A percentile compares a stretch with the other conserved stretches of the same genome.
Evolutionary conservation across 495 filamentous ascomycete genomes (phyloP).

Genomic region (Trichoderma reesei): DNA sequence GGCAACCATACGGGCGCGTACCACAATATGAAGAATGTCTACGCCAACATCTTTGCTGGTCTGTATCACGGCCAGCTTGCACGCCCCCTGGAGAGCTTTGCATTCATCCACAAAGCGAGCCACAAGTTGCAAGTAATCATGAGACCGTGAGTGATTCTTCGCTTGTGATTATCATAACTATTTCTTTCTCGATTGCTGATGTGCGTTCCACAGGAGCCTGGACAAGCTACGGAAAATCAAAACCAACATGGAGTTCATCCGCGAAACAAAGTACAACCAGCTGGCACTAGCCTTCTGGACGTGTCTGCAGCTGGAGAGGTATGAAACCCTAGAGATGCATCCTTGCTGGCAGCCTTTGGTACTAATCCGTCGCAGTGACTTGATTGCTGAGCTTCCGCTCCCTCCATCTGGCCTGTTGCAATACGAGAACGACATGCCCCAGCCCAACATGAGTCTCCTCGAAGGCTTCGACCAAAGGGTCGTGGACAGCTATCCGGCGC

Average conservation of each 20-base stretch:
- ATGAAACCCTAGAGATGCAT: constrained; percentile 11
- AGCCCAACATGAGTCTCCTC: constrained; percentile 45
- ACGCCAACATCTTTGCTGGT: constrained; percentile 77
- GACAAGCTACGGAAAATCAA: constrained; percentile 32
- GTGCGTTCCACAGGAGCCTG: constrained; percentile 34
- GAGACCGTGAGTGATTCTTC: constrained; percentile 67
- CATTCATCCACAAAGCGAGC: constrained; percentile 74
- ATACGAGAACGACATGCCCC: constrained; percentile 56
- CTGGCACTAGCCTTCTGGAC: constrained; percentile 85
- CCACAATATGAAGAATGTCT: constrained; percentile 69
- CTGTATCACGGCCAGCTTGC: constrained; percentile 83
- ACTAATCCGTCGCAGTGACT: constrained; percentile 51
- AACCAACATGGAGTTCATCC: constrained; percentile 21
- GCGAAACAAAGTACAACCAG: constrained; percentile 40
- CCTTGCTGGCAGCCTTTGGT: background rate
- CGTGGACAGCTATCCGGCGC: constrained; percentile 74
- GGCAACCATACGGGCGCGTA: constrained; percentile 62
- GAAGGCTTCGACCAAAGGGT: constrained; percentile 38
- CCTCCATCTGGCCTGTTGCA: constrained; percentile 71
- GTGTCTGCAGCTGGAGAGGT: constrained; percentile 89
- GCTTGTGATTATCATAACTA: no score
- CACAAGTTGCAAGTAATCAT: constrained; percentile 67
- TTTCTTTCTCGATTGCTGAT: no score
- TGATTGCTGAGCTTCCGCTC: constrained; percentile 78
- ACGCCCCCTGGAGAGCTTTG: constrained; percentile 80